Evolutionary conservation across 2,329 filamentous ascomycete genomes (phyloP), one percentile per base, ranked within the genome.

Genomic region (Phyllosticta citriasiana): DNA sequence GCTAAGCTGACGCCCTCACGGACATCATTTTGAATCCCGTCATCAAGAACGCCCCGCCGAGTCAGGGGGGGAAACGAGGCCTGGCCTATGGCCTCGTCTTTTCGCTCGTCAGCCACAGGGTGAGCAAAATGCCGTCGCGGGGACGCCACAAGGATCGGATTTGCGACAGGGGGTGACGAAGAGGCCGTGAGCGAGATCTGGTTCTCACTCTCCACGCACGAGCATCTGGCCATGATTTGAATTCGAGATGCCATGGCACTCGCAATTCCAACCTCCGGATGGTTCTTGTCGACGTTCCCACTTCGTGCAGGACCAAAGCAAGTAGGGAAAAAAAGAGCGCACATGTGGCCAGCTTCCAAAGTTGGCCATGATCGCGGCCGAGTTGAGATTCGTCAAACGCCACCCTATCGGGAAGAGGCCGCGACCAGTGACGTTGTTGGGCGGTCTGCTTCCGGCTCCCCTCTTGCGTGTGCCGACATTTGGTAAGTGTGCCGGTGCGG

Each of bases 351-450:
- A 47, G 40, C 16, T 47, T 47, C 40, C 40, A 47, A 47, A 47
- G 7, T n/a, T 47, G 12, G 40, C 40, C 40, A 47, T 47, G 40
- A 16, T n/a, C 16, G 40, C 40, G 40, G 14, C 40, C 16, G 3
- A 47, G 40, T 19, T 16, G 40, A 47, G 40, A 8, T 47, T 47
- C 40, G 40, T 47, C 40, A 6, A 47, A 47, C 40, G 40, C 40
- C 40, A 50, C 56, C 57, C 40, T 27, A 30, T 53, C 35, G 50
- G 40, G 53, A 50, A 53, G 58, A 56, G 25, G 56, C 12, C 27
- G 47, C 57, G 57, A 51, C 57, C 30, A 47, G 24, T 35, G 55
- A 14, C 50, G 57, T 53, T 26, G 47, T 47, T 58, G 57, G 58
- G 1, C 40, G 40, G 40, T 47, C 40, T 47, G 40, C 40, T 47